Evolutionary conservation across 352 stramenopile genomes (phyloP), one percentile per base, ranked within the genome.

Genomic region (Phytophthora meadii): DNA sequence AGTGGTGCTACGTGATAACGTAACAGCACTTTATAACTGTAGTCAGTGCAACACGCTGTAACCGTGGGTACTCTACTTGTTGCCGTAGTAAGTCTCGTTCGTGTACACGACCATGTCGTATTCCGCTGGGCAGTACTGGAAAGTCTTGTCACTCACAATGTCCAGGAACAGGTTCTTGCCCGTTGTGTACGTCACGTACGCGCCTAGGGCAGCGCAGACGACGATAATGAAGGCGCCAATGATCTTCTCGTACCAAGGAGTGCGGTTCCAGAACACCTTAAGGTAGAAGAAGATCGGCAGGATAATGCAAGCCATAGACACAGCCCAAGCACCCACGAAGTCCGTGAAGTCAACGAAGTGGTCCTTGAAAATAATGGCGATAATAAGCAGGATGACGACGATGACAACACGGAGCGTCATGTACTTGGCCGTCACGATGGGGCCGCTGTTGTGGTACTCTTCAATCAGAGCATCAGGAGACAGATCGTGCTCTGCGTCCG

Each of bases 231-330:
- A 55, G 8, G 52, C 40, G 39, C 70, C 78, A 6, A 70, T 45
- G 5, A 40, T 32, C 51, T 82, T 82, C 57, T 87, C 76, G 69
- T 84, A 84, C 65, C 76, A 73, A 6, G 66, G 74, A 30, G 77
- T 57, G n/a, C 53, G 60, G 36, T 68, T 49, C 79, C 80, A 89
- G 57, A 87, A 76, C 51, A 82, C 74, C 64, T 88, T 90, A 12
- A 92, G 62, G 79, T 92, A 92, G 66, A 92, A 89, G 40, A 79
- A 65, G 52, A 88, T 87, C 7, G 83, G 83, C 41, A 92, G 59
- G 45, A 90, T 83, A 39, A 89, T 88, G 66, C 81, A 92, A 45
- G 73, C 76, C 48, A 87, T 69, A 15, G 81, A 77, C 34, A 87
- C 81, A 51, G 72, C 69, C 54, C 72, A 92, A 1, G 83, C 81